Percentiles rank a stretch among this genome's conserved stretches.
Conservation (phyloP, 192 early-diverging fungal species). For the Coemansia sp. region DNA sequence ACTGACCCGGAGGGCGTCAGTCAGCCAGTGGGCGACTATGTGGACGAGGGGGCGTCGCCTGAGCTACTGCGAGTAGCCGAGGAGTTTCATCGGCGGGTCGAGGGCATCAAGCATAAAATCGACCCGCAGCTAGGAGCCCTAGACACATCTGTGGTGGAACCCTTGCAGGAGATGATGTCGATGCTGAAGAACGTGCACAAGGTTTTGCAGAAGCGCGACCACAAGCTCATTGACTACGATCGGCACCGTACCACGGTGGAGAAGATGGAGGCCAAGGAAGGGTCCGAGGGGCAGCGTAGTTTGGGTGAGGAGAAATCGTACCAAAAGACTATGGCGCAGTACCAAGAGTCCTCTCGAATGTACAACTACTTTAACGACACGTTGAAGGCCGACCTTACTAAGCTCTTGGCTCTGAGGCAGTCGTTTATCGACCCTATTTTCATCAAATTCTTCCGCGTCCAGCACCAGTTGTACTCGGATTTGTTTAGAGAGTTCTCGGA, state of each 20-base stretch:
- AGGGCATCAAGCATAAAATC: slow-evolving; percentile 58
- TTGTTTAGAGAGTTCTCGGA: slow-evolving; percentile 66
- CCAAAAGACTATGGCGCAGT: slow-evolving; percentile 68
- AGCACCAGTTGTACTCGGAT: slow-evolving; percentile 75
- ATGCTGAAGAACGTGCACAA: slow-evolving; percentile 80
- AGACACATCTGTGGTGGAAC: slow-evolving; percentile 78
- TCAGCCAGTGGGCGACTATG: slow-evolving; percentile 49
- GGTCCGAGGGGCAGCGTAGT: slow-evolving; percentile 49
- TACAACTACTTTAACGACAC: slow-evolving; percentile 84
- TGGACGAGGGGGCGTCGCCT: slow-evolving; percentile 61
- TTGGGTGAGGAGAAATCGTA: slow-evolving; percentile 69
- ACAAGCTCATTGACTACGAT: slow-evolving; percentile 95
- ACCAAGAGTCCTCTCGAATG: slow-evolving; percentile 81
- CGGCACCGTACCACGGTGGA: slow-evolving; percentile 71
- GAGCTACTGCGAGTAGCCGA: slow-evolving; percentile 50
- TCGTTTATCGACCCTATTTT: slow-evolving; percentile 90
- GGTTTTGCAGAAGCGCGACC: slow-evolving; percentile 85
- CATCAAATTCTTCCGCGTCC: slow-evolving; percentile 80
- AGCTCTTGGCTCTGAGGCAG: slow-evolving; percentile 72
- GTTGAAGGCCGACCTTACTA: slow-evolving; percentile 79
- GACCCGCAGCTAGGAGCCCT: slow-evolving; percentile 71
- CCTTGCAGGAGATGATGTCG: slow-evolving; percentile 73
- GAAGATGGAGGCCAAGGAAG: slow-evolving; percentile 74
- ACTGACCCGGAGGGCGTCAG: slow-evolving; percentile 45
- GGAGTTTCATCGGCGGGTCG: slow-evolving; percentile 47